A percentile compares a stretch with the other conserved stretches of the same genome.
Conservation (phyloP, 768 basidiomycete species). For the Hericium rajendrae region DNA sequence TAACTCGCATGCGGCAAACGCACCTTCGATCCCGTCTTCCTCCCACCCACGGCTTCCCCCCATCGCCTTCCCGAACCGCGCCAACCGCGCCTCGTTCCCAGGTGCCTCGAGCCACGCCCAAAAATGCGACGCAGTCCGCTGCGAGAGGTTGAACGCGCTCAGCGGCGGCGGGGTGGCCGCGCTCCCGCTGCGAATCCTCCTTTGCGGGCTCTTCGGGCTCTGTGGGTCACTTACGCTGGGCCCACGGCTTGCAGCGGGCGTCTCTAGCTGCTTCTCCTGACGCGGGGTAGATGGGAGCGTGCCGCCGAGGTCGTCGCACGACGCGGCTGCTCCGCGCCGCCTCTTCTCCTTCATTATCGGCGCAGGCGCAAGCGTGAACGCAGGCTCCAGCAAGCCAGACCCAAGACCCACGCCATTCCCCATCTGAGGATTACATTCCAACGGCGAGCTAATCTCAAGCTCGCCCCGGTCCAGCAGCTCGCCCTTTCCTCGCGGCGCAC, state of each 20-base stretch:
- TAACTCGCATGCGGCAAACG: background rate
- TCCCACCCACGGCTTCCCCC: conserved; percentile 65
- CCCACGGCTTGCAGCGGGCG: background rate
- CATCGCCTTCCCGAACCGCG: conserved; percentile 72
- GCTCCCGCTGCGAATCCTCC: background rate
- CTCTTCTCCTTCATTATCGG: background rate
- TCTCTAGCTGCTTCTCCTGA: background rate
- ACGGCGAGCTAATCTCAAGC: background rate
- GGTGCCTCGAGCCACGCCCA: conserved; percentile 71
- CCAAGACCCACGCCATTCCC: too few relatives aligned
- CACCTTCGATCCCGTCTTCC: conserved; percentile 12
- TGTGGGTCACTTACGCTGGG: background rate
- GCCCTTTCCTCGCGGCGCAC: background rate
- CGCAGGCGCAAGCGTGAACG: conserved; percentile 3
- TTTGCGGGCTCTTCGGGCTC: background rate
- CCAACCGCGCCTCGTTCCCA: conserved; percentile 35
- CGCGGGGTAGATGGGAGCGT: background rate
- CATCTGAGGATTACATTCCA: background rate
- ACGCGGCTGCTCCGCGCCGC: background rate
- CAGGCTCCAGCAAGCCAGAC: background rate
- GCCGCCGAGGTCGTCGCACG: background rate
- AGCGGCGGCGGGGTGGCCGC: conserved; percentile 25
- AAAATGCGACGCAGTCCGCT: conserved; percentile 37
- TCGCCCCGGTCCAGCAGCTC: background rate
- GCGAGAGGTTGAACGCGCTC: conserved; percentile 68